These are phyloP conservation scores for Aspergillus flavus DNA, from an alignment of 2,329 filamentous ascomycete species.

Conservation along the genomic window DNA sequence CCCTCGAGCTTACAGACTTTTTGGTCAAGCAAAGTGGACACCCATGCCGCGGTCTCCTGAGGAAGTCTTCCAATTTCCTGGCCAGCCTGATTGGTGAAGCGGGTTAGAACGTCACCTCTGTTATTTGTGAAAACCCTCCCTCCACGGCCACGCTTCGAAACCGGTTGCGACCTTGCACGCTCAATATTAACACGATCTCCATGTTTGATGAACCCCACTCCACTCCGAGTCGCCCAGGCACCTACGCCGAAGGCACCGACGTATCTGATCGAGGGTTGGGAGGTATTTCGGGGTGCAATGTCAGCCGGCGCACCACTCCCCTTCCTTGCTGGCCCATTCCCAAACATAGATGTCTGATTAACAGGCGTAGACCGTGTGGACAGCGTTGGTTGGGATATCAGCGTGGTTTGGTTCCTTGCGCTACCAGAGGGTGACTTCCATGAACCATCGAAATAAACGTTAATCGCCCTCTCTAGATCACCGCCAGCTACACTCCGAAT, in stretches of 20 bases:
- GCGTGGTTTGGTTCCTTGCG: slow-evolving; percentile 13
- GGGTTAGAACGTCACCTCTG: slow-evolving; percentile 82
- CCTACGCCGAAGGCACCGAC: slow-evolving; percentile 89
- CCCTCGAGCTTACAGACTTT: slow-evolving; percentile 85
- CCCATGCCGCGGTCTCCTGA: slow-evolving; percentile 86
- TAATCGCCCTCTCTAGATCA: slow-evolving; percentile 63
- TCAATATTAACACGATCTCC: slow-evolving; percentile 86
- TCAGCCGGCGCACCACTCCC: slow-evolving; percentile 9
- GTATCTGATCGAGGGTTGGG: slow-evolving; percentile 65
- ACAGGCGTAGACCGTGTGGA: slow-evolving; percentile 7
- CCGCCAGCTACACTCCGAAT: slow-evolving; percentile 54
- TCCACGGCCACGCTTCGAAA: slow-evolving; percentile 50
- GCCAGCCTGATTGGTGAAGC: slow-evolving; percentile 79
- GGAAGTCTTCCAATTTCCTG: slow-evolving; percentile 84
- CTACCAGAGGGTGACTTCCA: slow-evolving; percentile 49
- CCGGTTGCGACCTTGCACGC: slow-evolving; percentile 72
- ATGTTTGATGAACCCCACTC: slow-evolving; percentile 72
- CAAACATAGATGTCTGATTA: neutral
- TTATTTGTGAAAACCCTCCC: slow-evolving; percentile 55
- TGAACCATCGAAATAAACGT: slow-evolving; percentile 66
- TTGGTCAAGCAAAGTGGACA: slow-evolving; percentile 89
- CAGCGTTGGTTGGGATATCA: slow-evolving; percentile 12
- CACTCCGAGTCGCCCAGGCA: slow-evolving; percentile 89
- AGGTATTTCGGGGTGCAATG: slow-evolving; percentile 18
- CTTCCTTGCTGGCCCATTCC: neutral